These are phyloP conservation scores for Suillus weaverae DNA, from an alignment of 768 basidiomycete species.

Conservation along the genomic window DNA sequence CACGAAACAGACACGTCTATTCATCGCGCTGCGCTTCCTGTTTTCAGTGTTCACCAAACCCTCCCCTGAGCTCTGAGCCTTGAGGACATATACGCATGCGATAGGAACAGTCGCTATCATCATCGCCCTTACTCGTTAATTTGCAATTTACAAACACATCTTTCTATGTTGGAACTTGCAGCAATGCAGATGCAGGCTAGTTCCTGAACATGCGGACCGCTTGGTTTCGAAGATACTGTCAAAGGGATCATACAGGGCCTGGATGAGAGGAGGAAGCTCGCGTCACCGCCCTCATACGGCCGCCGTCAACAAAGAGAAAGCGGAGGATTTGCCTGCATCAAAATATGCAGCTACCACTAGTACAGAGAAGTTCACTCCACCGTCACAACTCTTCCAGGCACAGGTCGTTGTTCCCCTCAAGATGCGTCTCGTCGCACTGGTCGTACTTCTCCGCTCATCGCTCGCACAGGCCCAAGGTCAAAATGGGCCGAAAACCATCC, in stretches of 20 bases:
- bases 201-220: slow-evolving; percentile 95
- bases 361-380: too few species aligned
- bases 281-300: slow-evolving; percentile 88
- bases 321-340: too few species aligned
- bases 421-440: slow-evolving; percentile 67
- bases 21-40: slow-evolving; percentile 67
- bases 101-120: slow-evolving; percentile 94
- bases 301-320: slow-evolving; percentile 84
- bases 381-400: slow-evolving; percentile 59
- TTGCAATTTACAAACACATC: slow-evolving; percentile 94
- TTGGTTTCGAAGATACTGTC: slow-evolving; percentile 94
- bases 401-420: slow-evolving; percentile 89
- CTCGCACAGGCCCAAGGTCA: slow-evolving; percentile 57
- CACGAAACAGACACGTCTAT: slow-evolving; percentile 79
- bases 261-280: slow-evolving; percentile 79
- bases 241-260: slow-evolving; percentile 84
- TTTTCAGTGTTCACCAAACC: slow-evolving; percentile 49
- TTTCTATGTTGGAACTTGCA: slow-evolving; percentile 89
- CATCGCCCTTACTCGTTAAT: slow-evolving; percentile 91
- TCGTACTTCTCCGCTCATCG: slow-evolving; percentile 30
- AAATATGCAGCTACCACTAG: too few species aligned
- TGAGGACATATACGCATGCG: slow-evolving; percentile 48
- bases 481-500: slow-evolving; percentile 74
- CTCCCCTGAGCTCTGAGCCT: neutral
- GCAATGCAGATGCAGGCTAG: slow-evolving; percentile 62